phyloP scores from a whole-genome alignment of 1,284 basidiomycete species.

The Mycosarcoma maydis region DNA sequence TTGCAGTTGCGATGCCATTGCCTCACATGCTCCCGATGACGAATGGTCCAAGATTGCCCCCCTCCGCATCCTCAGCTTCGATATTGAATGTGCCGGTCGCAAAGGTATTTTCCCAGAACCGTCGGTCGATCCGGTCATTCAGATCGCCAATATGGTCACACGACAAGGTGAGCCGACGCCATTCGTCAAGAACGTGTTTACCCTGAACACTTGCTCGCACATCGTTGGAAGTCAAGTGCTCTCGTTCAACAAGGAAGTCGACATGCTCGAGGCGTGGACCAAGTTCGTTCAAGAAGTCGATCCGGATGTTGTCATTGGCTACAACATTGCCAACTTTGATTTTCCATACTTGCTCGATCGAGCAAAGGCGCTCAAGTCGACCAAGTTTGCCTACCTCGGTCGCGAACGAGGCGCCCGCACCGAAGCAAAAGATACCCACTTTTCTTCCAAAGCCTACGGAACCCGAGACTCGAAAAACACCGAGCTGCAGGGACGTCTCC shows the following conservation, averaged over 20 bases:
- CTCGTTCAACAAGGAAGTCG: conserved; percentile 60
- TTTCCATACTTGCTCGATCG: conserved; percentile 66
- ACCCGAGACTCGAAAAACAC: conserved; percentile 66
- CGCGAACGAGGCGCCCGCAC: conserved; percentile 61
- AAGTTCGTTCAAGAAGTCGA: conserved; percentile 64
- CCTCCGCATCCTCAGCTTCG: conserved; percentile 65
- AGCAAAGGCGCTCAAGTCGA: conserved; percentile 63
- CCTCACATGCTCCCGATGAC: conserved; percentile 61
- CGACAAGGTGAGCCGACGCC: conserved; percentile 64
- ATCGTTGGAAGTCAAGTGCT: conserved; percentile 65
- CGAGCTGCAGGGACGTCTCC: conserved; percentile 65
- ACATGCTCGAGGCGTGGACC: conserved; percentile 65
- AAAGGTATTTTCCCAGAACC: conserved; percentile 66
- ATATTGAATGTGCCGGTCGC: conserved; percentile 67
- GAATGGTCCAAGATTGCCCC: conserved; percentile 66
- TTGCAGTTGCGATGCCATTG: conserved; percentile 56
- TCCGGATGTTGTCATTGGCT: conserved; percentile 66
- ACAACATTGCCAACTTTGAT: conserved; percentile 67
- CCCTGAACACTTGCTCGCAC: conserved; percentile 64
- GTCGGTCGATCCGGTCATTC: conserved; percentile 64
- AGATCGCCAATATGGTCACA: conserved; percentile 67
- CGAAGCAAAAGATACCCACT: conserved; percentile 66
- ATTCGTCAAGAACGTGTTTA: conserved; percentile 66
- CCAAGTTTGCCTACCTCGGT: conserved; percentile 63
- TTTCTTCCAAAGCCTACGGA: conserved; percentile 67